Percentiles rank a stretch among this genome's conserved stretches.
These are phyloP conservation scores for Yamagishiella unicocca DNA, from an alignment of 139 green algal species.

Conservation along the genomic window DNA sequence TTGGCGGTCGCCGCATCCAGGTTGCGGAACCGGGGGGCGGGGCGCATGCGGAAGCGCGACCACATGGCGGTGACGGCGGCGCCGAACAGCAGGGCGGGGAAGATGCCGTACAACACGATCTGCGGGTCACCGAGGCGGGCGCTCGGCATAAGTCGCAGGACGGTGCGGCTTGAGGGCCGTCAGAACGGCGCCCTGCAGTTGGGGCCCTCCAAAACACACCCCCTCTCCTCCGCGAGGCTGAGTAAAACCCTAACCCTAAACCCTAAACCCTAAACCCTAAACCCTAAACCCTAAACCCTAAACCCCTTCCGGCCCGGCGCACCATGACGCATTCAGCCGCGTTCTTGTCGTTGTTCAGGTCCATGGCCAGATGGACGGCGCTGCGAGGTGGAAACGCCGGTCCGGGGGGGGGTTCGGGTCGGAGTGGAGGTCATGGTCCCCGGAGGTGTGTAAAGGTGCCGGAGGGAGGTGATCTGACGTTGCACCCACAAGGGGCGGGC, in stretches of 20 bases:
- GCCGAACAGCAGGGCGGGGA: constrained; percentile 3
- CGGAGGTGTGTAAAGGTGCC: neutral
- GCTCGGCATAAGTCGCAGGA: neutral
- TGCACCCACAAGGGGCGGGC: neutral
- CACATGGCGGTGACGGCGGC: neutral
- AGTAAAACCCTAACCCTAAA: neutral
- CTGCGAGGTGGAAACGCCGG: neutral
- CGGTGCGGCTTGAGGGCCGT: neutral
- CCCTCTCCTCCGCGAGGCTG: neutral
- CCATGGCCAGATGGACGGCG: neutral
- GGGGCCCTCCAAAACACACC: neutral
- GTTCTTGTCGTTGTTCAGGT: neutral
- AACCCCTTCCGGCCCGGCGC: neutral
- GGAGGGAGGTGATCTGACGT: neutral
- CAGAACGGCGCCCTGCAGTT: neutral
- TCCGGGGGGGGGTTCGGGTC: too few species aligned
- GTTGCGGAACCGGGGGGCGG: neutral
- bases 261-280: neutral
- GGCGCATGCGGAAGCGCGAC: neutral
- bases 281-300: neutral
- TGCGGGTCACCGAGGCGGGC: constrained; percentile 1
- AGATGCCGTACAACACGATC: constrained; percentile 45
- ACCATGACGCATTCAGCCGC: neutral
- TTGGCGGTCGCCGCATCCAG: neutral
- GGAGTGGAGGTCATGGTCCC: too few species aligned